Conservation (phyloP, 306 rosid species). For the Vachellia pachyceras region DNA sequence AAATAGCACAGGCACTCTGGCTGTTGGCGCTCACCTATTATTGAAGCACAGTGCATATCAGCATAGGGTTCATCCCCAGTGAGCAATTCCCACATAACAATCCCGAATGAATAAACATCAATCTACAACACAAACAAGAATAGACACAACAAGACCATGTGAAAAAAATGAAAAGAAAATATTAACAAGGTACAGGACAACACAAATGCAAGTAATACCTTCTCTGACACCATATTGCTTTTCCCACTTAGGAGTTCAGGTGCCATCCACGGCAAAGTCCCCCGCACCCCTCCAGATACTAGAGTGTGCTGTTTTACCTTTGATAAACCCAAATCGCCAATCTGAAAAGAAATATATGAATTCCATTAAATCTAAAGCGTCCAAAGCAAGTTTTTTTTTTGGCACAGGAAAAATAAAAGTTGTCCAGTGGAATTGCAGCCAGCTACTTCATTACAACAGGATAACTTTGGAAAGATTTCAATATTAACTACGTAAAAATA, state of each 20-base stretch:
- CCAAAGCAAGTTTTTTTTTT: constrained; percentile 28
- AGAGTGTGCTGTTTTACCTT: constrained; percentile 96
- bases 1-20: constrained; percentile 24
- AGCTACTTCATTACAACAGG: not conserved
- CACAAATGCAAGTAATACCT: constrained; percentile 58
- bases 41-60: constrained; percentile 97
- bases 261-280: constrained; percentile 99
- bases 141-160: constrained; percentile 36
- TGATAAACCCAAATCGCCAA: constrained; percentile 98
- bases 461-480: not conserved
- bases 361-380: constrained; percentile 29
- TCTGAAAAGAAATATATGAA: constrained; percentile 55
- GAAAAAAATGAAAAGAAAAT: constrained; percentile 30
- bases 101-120: constrained; percentile 97
- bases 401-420: not conserved
- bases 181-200: constrained; percentile 23
- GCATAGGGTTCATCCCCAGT: constrained; percentile 97
- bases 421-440: not conserved
- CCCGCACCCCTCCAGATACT: constrained; percentile 99
- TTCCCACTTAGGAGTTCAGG: constrained; percentile 99
- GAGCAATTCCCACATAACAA: constrained; percentile 99
- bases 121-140: constrained; percentile 66
- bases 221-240: constrained; percentile 96
- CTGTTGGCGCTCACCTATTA: constrained; percentile 77
- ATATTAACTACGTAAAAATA: constrained; percentile 9